Conservation (phyloP, 257 asterid species). For the Solanum arcanum region DNA sequence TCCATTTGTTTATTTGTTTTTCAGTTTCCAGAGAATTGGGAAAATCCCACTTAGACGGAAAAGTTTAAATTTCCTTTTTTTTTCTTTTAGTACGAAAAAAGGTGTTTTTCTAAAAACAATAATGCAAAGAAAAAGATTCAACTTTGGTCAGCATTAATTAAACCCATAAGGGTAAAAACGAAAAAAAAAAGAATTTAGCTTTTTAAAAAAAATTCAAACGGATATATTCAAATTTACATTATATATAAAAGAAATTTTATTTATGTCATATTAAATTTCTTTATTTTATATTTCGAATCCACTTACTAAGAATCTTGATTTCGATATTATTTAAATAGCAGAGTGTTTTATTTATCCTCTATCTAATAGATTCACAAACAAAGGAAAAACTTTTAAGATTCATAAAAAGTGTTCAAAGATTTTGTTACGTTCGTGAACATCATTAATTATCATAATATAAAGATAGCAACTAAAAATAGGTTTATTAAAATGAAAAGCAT, state of each 20-base stretch:
- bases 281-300: background rate
- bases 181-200: background rate
- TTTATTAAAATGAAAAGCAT: background rate
- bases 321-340: background rate
- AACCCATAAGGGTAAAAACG: background rate
- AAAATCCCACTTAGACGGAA: background rate
- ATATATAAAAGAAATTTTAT: background rate
- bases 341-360: background rate
- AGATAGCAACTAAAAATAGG: background rate
- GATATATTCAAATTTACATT: background rate
- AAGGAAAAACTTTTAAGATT: background rate
- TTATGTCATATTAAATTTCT: background rate
- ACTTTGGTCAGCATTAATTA: background rate
- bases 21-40: background rate
- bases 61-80: background rate
- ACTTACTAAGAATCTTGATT: background rate
- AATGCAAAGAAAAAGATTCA: background rate
- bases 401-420: background rate
- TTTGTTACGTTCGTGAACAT: background rate
- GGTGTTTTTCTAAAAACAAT: background rate
- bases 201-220: background rate
- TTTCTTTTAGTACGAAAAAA: background rate
- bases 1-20: too few species aligned
- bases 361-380: background rate
- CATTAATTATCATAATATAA: background rate